Evolutionary conservation across 1,284 basidiomycete genomes (phyloP).

Genomic region (Fomitopsis pinicola): DNA sequence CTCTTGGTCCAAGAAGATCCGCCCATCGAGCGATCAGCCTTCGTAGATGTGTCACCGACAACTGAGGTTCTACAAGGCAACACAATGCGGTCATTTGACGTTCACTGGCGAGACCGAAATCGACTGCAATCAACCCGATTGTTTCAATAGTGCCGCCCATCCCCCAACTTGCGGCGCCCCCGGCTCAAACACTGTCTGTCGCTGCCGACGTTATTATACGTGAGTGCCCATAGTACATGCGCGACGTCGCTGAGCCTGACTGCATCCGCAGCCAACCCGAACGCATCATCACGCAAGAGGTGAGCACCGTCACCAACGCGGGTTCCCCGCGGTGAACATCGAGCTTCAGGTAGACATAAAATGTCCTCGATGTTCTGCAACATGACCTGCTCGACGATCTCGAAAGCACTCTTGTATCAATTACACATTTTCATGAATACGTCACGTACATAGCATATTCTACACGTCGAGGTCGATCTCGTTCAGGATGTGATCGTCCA

Average conservation of each 20-base stretch:
- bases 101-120: conserved; percentile 44
- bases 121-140: conserved; percentile 47
- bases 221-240: conserved; percentile 27
- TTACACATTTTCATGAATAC: neutral
- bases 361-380: conserved; percentile 34
- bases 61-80: conserved; percentile 48
- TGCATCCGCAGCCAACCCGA: conserved; percentile 24
- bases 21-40: conserved; percentile 20
- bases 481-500: conserved; percentile 62
- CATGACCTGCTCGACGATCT: neutral
- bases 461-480: conserved; percentile 50
- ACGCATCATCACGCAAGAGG: conserved; percentile 27
- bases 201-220: conserved; percentile 57
- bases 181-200: conserved; percentile 30
- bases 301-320: conserved; percentile 5
- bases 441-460: conserved; percentile 7
- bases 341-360: conserved; percentile 34
- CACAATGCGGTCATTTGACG: conserved; percentile 51
- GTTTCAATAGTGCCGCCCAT: conserved; percentile 47
- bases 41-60: conserved; percentile 60
- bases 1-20: conserved; percentile 14
- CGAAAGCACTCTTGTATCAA: neutral
- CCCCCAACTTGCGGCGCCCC: conserved; percentile 38
- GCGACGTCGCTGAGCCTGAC: conserved; percentile 1
- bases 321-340: neutral